Evolutionary conservation across 2,329 filamentous ascomycete species (phyloP), one percentile per base, ranked within the genome.

Genomic region (Didymella glomerata): DNA sequence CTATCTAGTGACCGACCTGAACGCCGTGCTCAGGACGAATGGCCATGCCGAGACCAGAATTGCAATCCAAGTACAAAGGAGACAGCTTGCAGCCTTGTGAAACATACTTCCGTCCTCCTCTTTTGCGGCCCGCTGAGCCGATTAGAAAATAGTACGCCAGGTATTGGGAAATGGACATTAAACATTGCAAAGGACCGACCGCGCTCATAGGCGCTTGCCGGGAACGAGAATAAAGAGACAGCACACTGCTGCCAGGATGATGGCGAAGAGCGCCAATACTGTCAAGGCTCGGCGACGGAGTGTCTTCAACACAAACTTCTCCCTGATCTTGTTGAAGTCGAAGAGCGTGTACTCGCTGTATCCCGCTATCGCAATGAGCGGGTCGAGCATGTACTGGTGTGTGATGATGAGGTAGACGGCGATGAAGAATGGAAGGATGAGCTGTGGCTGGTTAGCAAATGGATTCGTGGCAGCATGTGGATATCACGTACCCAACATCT

Each of bases 261-360:
- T 76, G 27, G 89, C 76, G 28, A 93, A 93, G 62, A 95, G 85
- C 9, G 86, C 82, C 14, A 97, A 80, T 14, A 95, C 91, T 80
- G 95, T 93, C 42, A 92, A 74, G 0, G 95, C 89, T 58, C 95
- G 90, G 76, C 93, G 93, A 66, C 87, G 88, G 55, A 99, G 85
- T 20, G 98, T 87, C 72, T 88, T 91, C 65, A 92, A 90, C 54
- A 99, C 90, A 74, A 95, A 99, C 0, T 93, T 91, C 78, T 99
- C 95, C 54, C 91, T 88, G 64, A 98, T 92, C 40, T 87, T 86
- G 24, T 91, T 90, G 81, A 96, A 97, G 77, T 89, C 91, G 83
- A 97, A 93, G 49, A 96, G 93, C 0, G 94, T 97, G 80, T 98
- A 97, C 81, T 99, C 96, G 81, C 93, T 97, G 77, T 89, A 90